A percentile compares a stretch with the other conserved stretches of the same genome.
phyloP scores from a whole-genome alignment of 306 rosid species.

The Trifolium pratense region DNA sequence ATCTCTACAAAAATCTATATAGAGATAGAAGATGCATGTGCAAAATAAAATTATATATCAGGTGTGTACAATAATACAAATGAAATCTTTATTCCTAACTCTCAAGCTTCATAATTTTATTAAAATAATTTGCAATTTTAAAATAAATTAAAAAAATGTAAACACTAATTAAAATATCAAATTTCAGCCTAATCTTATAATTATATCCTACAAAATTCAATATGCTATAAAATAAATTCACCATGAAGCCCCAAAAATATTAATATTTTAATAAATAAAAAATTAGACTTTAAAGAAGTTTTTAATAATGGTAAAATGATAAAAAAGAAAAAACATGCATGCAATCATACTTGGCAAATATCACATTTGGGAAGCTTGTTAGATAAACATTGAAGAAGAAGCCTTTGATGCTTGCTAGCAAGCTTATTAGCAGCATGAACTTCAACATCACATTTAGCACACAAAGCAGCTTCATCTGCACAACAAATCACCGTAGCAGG shows the following conservation, averaged over 20 bases:
- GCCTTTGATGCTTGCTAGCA: constrained; percentile 97
- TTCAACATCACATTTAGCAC: constrained; percentile 89
- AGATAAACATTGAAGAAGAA: constrained; percentile 79
- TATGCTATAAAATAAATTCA: background rate
- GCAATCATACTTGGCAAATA: constrained; percentile 73
- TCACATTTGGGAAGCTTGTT: constrained; percentile 92
- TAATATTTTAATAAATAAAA: constrained; percentile 10
- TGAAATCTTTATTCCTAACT: background rate
- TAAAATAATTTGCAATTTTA: background rate
- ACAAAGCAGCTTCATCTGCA: constrained; percentile 95
- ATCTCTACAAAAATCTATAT: background rate
- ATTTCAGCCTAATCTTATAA: background rate
- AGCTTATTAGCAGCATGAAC: constrained; percentile 98
- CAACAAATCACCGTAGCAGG: constrained; percentile 95
- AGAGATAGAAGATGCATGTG: background rate
- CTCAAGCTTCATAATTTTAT: background rate
- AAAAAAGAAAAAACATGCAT: too few species aligned
- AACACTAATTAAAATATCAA: background rate
- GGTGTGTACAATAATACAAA: too few species aligned
- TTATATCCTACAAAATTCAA: constrained; percentile 5
- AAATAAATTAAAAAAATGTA: background rate
- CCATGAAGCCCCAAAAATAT: background rate
- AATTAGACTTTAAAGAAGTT: constrained; percentile 2
- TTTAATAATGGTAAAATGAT: background rate
- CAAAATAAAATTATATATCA: too few species aligned